A percentile compares a stretch with the other conserved stretches of the same genome.
Conservation (phyloP, 768 basidiomycete genomes). For the Leccinum pellstonianum region DNA sequence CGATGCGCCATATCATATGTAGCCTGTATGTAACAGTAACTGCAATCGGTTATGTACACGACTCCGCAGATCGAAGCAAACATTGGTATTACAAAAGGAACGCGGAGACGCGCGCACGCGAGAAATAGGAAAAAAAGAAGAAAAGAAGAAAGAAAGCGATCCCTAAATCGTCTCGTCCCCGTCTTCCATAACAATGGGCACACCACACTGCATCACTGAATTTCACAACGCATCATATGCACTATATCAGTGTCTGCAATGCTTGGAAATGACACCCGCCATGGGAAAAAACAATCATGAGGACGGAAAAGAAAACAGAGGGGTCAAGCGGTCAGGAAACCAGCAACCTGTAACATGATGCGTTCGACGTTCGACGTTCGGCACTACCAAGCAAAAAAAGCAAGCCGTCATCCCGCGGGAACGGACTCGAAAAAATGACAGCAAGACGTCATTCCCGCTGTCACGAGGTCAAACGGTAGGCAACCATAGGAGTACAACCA, state of each 20-base stretch:
- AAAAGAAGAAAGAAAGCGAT: not conserved
- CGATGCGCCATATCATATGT: not conserved
- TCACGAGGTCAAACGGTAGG: not conserved
- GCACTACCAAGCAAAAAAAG: not conserved
- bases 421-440: not conserved
- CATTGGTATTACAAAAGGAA: not conserved
- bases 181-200: constrained; percentile 25
- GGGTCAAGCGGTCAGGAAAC: not conserved
- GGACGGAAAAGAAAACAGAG: not conserved
- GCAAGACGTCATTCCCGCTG: constrained; percentile 2
- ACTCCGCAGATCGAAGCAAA: constrained; percentile 29
- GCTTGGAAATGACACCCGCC: not conserved
- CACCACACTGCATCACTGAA: constrained; percentile 25
- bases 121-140: not conserved
- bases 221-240: constrained; percentile 11
- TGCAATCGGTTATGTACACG: constrained; percentile 6
- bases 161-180: not conserved
- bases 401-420: not conserved
- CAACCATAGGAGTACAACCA: not conserved
- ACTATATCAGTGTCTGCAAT: not conserved
- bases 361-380: not conserved
- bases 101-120: not conserved
- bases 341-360: not conserved
- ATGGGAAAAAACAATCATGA: not conserved
- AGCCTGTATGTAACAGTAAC: not conserved